phyloP scores from a whole-genome alignment of 768 basidiomycete genomes.

The Suillus placidus region DNA sequence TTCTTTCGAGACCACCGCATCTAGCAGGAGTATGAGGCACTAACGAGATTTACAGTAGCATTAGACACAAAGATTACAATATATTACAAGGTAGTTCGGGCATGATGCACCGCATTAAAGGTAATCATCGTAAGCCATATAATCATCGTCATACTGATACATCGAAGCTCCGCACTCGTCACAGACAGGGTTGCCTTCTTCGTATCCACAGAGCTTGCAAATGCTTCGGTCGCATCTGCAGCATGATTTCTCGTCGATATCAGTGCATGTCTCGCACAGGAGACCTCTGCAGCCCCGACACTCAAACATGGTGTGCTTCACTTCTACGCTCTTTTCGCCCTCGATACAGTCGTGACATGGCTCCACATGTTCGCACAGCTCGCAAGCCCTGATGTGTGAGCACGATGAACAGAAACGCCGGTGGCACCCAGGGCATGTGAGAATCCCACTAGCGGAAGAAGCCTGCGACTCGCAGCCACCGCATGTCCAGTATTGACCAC shows the following conservation, averaged over 20 bases:
- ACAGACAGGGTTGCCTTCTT: background rate
- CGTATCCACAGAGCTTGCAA: background rate
- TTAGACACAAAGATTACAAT: background rate
- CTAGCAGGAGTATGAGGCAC: background rate
- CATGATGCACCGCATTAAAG: background rate
- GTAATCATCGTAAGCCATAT: background rate
- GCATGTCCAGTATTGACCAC: conserved; percentile 9
- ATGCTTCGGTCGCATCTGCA: background rate
- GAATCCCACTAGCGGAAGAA: background rate
- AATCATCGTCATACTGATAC: background rate
- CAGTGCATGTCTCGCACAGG: background rate
- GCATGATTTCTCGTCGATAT: background rate
- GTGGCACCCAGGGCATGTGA: conserved; percentile 10
- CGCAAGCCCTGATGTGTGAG: conserved; percentile 1
- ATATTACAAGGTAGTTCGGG: background rate
- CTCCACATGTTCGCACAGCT: background rate
- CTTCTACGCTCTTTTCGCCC: background rate
- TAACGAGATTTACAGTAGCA: background rate
- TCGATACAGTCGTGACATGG: conserved; percentile 10
- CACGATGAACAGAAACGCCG: conserved; percentile 3
- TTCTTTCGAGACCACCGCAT: background rate
- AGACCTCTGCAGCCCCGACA: background rate
- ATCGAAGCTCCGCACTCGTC: background rate
- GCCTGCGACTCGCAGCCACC: conserved; percentile 1
- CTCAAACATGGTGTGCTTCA: background rate